Conservation (phyloP, 768 basidiomycete genomes). For the Termitomyces sp. region DNA sequence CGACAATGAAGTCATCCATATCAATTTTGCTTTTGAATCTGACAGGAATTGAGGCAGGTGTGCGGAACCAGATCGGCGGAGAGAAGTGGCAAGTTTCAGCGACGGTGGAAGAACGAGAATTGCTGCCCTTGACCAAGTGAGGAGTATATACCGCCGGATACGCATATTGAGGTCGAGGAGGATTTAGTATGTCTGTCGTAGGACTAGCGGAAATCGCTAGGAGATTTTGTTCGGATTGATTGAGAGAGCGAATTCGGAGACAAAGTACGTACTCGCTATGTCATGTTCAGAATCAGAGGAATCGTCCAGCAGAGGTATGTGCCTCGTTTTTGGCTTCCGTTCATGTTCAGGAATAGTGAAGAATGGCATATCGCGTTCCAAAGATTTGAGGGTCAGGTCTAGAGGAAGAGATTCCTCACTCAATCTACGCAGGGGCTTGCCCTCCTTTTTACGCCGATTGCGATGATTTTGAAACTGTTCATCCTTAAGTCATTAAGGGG, state of each 20-base stretch:
- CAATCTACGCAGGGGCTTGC: slow-evolving; percentile 21
- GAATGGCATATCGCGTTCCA: slow-evolving; percentile 26
- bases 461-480: slow-evolving; percentile 58
- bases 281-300: too few species aligned
- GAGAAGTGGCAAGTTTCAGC: neutral
- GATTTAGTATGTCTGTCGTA: too few species aligned
- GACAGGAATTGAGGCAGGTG: too few species aligned
- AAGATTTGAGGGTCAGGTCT: slow-evolving; percentile 20
- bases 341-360: slow-evolving; percentile 23
- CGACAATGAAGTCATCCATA: slow-evolving; percentile 8
- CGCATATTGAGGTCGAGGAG: neutral
- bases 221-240: too few species aligned
- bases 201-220: too few species aligned
- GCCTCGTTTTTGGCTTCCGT: neutral
- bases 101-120: too few species aligned
- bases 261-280: too few species aligned
- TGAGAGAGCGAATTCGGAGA: too few species aligned
- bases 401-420: slow-evolving; percentile 19
- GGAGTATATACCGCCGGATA: neutral
- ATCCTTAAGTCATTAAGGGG: too few species aligned
- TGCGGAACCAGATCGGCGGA: neutral
- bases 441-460: slow-evolving; percentile 29
- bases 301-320: too few species aligned
- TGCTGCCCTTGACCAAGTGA: neutral
- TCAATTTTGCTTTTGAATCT: too few species aligned